Evolutionary conservation across 345 rosid genomes (phyloP).

Genomic region (Gossypium australe): DNA sequence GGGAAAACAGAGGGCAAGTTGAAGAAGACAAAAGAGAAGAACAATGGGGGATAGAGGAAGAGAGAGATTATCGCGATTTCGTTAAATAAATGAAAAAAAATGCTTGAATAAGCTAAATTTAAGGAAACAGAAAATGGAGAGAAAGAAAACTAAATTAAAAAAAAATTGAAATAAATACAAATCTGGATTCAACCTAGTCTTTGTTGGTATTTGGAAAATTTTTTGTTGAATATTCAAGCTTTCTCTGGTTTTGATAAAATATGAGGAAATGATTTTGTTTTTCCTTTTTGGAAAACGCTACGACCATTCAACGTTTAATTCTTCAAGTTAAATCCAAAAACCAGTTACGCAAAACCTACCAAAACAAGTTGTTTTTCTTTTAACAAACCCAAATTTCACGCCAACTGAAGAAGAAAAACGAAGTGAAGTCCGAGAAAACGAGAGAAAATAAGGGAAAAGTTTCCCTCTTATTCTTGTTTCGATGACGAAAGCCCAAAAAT

Average conservation of each 20-base stretch:
- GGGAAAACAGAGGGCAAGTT: slow-evolving; percentile 6
- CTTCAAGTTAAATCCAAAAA: slow-evolving; percentile 29
- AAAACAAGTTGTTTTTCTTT: neutral
- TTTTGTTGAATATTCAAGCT: slow-evolving; percentile 32
- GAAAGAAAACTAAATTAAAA: neutral
- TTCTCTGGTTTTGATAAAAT: slow-evolving; percentile 31
- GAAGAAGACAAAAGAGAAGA: slow-evolving; percentile 15
- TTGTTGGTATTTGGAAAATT: neutral
- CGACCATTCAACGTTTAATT: slow-evolving; percentile 20
- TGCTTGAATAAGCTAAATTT: slow-evolving; percentile 54
- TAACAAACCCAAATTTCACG: neutral
- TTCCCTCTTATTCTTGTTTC: neutral
- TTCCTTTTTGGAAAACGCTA: slow-evolving; percentile 6
- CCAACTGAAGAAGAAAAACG: neutral
- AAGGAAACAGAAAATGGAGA: slow-evolving; percentile 28
- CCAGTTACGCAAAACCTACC: slow-evolving; percentile 5
- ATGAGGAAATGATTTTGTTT: slow-evolving; percentile 20
- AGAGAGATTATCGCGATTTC: slow-evolving; percentile 48
- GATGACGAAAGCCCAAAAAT: neutral
- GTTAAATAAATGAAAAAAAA: slow-evolving; percentile 23
- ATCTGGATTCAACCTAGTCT: slow-evolving; percentile 9
- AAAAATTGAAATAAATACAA: neutral
- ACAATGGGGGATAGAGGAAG: slow-evolving; percentile 13
- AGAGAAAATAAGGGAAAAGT: slow-evolving; percentile 5
- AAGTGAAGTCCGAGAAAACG: neutral